Base-by-base conservation (phyloP, 2,329 filamentous ascomycete species). In the Ophiostoma ulmi region DNA sequence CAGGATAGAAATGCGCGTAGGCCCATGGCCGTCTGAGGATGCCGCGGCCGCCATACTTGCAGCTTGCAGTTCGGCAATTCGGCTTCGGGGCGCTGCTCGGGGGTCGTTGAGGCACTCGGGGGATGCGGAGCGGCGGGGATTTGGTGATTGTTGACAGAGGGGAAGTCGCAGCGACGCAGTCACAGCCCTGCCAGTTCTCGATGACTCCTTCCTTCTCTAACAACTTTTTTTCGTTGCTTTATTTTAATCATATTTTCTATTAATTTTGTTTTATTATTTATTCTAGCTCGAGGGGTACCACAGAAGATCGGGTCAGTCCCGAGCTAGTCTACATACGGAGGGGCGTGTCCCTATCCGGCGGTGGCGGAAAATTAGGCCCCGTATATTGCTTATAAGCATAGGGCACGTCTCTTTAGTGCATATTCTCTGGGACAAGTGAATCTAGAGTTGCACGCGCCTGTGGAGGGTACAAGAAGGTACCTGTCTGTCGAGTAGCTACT, bases 1-100 rank as follows among this genome's bases (percentile, higher is more conserved):
- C 72, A 99, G 84, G 75, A 99, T 96, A 48, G 87, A 85, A 77
- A 98, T 93, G 78, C 83, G 80, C 68, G 86, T 86, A 38, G 86
- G 86, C 74, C 79, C 78, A 13, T 55, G 69, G 69, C 69, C 70
- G 10, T 66, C 65, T 41, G 69, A 31, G 48, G 35, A 31, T 17
- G 70, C 64, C 22, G 65, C 22, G 36, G 68, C 55, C 67, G 73
- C 67, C 71, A 72, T 72, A 67, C n/a, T 67, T 64, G 68, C 70
- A 48, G 44, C 44, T n/a, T 64, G 61, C 35, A 38, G 14, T 38
- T 64, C 31, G 26, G 61, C 61, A 63, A 58, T 52, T 68, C 26
- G 10, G 20, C 41, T 52, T 55, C 41, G 31, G 38, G 39, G 22
- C 36, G 55, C 58, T 69, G 22, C 58, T 65, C 22, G 17, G 17